A percentile compares a stretch with the other conserved stretches of the same genome.
Evolutionary conservation across 805 yeast genomes (phyloP).

Genomic region (Ogataea ganodermae): DNA sequence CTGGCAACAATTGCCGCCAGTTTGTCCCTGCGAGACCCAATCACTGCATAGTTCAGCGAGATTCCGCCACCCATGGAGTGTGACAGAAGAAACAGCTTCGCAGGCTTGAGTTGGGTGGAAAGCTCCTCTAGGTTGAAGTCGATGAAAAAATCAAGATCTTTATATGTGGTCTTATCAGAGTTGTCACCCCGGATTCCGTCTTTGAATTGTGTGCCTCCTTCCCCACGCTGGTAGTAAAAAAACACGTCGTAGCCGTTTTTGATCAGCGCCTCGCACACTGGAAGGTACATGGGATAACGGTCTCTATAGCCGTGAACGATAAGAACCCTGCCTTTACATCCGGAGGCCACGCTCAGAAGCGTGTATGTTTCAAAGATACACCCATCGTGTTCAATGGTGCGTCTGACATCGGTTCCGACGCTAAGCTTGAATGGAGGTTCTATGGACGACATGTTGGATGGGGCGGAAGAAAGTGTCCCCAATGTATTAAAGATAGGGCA

Average conservation of each 20-base stretch:
- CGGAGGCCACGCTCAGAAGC: constrained; percentile 14
- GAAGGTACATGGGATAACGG: constrained; percentile 48
- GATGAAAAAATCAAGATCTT: constrained; percentile 62
- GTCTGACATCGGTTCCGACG: neutral
- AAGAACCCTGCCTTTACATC: constrained; percentile 53
- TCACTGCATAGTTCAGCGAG: constrained; percentile 58
- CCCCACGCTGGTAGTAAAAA: constrained; percentile 75
- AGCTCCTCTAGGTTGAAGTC: constrained; percentile 43
- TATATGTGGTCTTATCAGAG: constrained; percentile 54
- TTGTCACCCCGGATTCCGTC: constrained; percentile 57
- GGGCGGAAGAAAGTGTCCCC: no score
- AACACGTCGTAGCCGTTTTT: constrained; percentile 62
- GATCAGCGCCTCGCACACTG: constrained; percentile 54
- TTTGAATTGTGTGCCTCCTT: constrained; percentile 60
- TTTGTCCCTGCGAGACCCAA: constrained; percentile 50
- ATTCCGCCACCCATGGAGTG: constrained; percentile 87
- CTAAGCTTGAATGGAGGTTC: neutral
- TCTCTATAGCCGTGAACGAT: constrained; percentile 77
- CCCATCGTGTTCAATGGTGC: constrained; percentile 20
- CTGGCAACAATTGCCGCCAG: constrained; percentile 50
- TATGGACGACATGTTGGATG: no score
- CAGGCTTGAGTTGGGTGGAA: constrained; percentile 23
- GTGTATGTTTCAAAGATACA: constrained; percentile 27
- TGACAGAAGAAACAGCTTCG: constrained; percentile 57
- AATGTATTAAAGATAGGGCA: no score